Base-by-base conservation (phyloP, 2,329 filamentous ascomycete species). In the Acarospora socialis region DNA sequence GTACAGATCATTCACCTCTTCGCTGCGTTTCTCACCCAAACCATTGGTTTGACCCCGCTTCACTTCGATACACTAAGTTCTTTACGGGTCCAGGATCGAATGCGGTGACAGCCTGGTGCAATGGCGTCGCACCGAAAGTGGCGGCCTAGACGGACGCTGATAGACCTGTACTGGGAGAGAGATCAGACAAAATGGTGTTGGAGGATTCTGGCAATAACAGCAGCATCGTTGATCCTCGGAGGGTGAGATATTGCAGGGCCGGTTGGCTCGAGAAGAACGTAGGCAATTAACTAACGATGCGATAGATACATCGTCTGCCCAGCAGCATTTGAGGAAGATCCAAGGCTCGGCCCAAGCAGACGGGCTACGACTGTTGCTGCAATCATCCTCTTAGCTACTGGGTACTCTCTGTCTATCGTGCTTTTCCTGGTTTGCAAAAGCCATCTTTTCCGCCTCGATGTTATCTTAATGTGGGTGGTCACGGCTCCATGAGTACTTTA, bases 261-360 rank as follows among this genome's bases (percentile, higher is more conserved):
- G n/a, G 28, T 25, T 24, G 13, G 21, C 15, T 36, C 22, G 32
- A 23, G n/a, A n/a, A n/a, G n/a, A n/a, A n/a, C n/a, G n/a, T n/a
- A n/a, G n/a, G n/a, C n/a, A n/a, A n/a, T n/a, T n/a, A n/a, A n/a
- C n/a, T n/a, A n/a, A n/a, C n/a, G n/a, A n/a, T n/a, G 7, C 7
- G 21, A 14, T 34, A 63, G 61, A 31, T 66, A 60, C 44, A 53
- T 67, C 20, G 60, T 66, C 33, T 51, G 66, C 13, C 60, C 62
- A 5, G 52, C 56, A 16, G 57, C 63, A 32, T 66, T 61, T 45
- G 55, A 60, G 30, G 49, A 47, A 15, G 42, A 56, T 10, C 30
- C 48, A 7, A 38, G 56, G 21, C 49, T 64, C 16, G 53, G 52
- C 31, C 50, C 63, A 33, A 54, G 50, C 34, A 47, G 52, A 28